Conservation (phyloP, 345 rosid species). For the Erucastrum elatum region DNA sequence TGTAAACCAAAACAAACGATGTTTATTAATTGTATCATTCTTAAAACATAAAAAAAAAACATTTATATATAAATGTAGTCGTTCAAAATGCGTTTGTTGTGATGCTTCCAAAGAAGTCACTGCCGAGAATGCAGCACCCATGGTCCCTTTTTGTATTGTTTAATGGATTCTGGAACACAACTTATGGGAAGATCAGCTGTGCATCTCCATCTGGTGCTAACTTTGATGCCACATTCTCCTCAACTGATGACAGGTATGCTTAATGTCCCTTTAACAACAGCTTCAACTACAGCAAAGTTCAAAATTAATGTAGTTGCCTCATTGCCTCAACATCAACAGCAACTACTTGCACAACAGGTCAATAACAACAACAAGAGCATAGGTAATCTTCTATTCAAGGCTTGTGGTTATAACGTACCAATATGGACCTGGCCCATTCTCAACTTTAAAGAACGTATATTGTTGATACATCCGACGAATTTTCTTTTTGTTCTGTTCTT, state of each 20-base stretch:
- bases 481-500: too few species aligned
- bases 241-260: constrained; percentile 64
- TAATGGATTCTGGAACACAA: constrained; percentile 48
- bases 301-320: constrained; percentile 70
- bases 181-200: constrained; percentile 78
- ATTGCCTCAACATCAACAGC: constrained; percentile 78
- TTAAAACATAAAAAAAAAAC: too few species aligned
- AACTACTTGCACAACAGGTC: constrained; percentile 55
- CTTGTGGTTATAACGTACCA: too few species aligned
- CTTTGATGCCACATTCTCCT: constrained; percentile 81
- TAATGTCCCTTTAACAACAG: constrained; percentile 75
- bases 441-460: too few species aligned
- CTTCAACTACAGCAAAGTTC: constrained; percentile 69
- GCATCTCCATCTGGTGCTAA: constrained; percentile 70
- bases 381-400: constrained; percentile 70
- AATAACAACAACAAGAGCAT: constrained; percentile 43
- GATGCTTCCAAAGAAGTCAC: too few species aligned
- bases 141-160: too few species aligned
- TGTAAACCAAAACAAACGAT: too few species aligned
- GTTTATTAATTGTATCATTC: too few species aligned
- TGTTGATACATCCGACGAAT: not conserved
- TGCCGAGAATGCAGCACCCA: too few species aligned
- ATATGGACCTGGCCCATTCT: too few species aligned
- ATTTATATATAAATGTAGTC: too few species aligned
- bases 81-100: too few species aligned